A percentile compares a stretch with the other conserved stretches of the same genome.
Conservation (phyloP, 129 eudicot species). For the Calendula officinalis region DNA sequence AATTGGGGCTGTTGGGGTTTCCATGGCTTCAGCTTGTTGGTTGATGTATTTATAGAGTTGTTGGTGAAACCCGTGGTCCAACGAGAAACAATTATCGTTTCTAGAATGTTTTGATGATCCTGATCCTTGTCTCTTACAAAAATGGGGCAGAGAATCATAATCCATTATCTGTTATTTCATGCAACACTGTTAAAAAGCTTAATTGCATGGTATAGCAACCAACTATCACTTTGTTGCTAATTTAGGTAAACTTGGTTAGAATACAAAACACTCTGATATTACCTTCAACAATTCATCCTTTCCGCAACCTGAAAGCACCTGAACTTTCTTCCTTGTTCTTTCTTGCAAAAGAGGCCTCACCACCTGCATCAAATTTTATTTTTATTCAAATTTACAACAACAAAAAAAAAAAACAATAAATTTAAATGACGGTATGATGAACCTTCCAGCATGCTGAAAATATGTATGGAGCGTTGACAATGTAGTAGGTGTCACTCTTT, state of each 20-base stretch:
- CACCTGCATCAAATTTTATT: constrained; percentile 48
- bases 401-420: neutral
- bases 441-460: constrained; percentile 99
- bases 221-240: neutral
- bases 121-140: constrained; percentile 72
- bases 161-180: constrained; percentile 82
- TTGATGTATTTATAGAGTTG: constrained; percentile 63
- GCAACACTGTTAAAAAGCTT: neutral
- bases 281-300: constrained; percentile 81
- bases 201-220: neutral
- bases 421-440: neutral
- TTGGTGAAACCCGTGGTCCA: constrained; percentile 75
- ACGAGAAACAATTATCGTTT: constrained; percentile 64
- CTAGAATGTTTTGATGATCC: constrained; percentile 48
- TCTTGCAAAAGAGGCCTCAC: constrained; percentile 93
- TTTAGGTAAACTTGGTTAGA: no score
- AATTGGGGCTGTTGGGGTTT: constrained; percentile 32
- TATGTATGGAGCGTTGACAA: constrained; percentile 92
- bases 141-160: constrained; percentile 87
- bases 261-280: neutral
- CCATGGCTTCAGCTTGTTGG: constrained; percentile 48
- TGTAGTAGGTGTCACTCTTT: constrained; percentile 84
- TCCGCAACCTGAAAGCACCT: constrained; percentile 88
- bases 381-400: neutral
- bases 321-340: constrained; percentile 83